phyloP scores from a whole-genome alignment of 805 yeast genomes.

The Zygoascus flipseniorum region DNA sequence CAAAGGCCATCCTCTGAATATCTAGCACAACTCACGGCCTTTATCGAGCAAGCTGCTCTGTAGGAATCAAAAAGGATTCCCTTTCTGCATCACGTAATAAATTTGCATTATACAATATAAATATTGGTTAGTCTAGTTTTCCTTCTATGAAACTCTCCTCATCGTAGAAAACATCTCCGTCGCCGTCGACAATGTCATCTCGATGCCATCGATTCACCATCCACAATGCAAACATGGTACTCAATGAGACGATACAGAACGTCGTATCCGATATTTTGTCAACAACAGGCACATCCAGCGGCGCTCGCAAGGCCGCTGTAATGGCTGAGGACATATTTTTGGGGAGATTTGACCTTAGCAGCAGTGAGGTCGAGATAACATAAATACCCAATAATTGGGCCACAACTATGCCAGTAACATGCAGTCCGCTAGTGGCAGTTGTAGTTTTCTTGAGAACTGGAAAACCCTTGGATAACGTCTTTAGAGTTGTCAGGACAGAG shows the following conservation, averaged over 20 bases:
- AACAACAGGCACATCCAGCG: slow-evolving; percentile 29
- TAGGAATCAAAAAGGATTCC: neutral
- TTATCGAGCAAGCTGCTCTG: neutral
- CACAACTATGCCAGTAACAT: slow-evolving; percentile 20
- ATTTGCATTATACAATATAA: neutral
- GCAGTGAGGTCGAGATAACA: slow-evolving; percentile 32
- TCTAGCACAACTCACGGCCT: neutral
- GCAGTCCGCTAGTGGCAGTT: slow-evolving; percentile 7
- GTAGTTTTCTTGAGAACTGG: slow-evolving; percentile 17
- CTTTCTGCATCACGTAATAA: neutral
- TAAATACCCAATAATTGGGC: slow-evolving; percentile 33
- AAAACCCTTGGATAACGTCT: slow-evolving; percentile 24
- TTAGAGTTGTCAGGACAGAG: slow-evolving; percentile 29
- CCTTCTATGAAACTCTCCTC: slow-evolving; percentile 17
- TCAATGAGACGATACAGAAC: slow-evolving; percentile 25
- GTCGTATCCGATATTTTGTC: slow-evolving; percentile 33
- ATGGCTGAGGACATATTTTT: slow-evolving; percentile 32
- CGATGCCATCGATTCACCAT: slow-evolving; percentile 9
- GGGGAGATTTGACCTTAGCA: slow-evolving; percentile 34
- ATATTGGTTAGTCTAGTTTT: slow-evolving; percentile 10
- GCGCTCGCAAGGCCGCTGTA: slow-evolving; percentile 33
- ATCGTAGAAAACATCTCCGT: slow-evolving; percentile 11
- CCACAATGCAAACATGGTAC: slow-evolving; percentile 22
- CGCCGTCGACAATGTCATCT: slow-evolving; percentile 5
- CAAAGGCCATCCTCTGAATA: neutral